phyloP scores from a whole-genome alignment of 2,329 filamentous ascomycete genomes.

The Graphium sp. region DNA sequence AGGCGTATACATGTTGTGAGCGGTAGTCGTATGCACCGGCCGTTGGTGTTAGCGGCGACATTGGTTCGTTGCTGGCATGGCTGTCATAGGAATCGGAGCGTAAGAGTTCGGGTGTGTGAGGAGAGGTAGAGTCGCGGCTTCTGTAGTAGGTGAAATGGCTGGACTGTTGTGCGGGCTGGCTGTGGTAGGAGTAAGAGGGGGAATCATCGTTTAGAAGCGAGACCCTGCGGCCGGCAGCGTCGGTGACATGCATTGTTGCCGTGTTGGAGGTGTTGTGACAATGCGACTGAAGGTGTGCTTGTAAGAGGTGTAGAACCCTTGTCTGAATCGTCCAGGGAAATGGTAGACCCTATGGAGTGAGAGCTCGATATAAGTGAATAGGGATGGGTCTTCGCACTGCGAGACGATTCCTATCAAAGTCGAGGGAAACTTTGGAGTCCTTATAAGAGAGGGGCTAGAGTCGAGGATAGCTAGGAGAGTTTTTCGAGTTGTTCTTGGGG shows the following conservation, averaged over 20 bases:
- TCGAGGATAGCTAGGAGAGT: too few species aligned
- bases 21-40: conserved; percentile 23
- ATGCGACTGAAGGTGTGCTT: too few species aligned
- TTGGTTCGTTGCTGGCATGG: conserved; percentile 33
- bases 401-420: too few species aligned
- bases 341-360: too few species aligned
- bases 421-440: too few species aligned
- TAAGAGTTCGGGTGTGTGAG: conserved; percentile 37
- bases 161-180: conserved; percentile 6
- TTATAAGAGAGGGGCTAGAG: too few species aligned
- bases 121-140: conserved; percentile 24
- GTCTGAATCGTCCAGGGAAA: too few species aligned
- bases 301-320: too few species aligned
- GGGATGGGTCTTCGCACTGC: too few species aligned
- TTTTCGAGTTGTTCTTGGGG: too few species aligned
- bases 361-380: too few species aligned
- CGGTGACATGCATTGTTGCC: conserved; percentile 31
- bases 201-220: conserved; percentile 42
- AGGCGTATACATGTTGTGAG: conserved; percentile 20
- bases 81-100: conserved; percentile 47
- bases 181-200: conserved; percentile 7
- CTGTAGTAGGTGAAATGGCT: conserved; percentile 18
- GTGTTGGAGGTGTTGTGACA: conserved; percentile 1
- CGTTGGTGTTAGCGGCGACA: conserved; percentile 38
- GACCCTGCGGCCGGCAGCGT: conserved; percentile 39